Percentiles rank a stretch among this genome's conserved stretches.
Conservation (phyloP, 75 land plant genomes). For the Cryptomeria japonica region DNA sequence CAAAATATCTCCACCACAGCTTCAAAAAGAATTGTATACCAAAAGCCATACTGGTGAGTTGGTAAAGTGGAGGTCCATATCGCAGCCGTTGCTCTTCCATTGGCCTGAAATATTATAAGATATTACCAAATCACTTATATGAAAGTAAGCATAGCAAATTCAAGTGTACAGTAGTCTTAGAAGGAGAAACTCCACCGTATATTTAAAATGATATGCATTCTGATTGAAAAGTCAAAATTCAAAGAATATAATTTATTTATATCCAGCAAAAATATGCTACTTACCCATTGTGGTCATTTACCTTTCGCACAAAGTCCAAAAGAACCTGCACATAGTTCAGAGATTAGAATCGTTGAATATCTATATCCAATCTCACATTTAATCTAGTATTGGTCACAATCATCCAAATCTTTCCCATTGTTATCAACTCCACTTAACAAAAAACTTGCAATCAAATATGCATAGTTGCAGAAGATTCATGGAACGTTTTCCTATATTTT, state of each 20-base stretch:
- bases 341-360: background rate
- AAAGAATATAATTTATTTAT: background rate
- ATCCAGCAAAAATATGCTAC: background rate
- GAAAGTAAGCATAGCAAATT: background rate
- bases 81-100: conserved; percentile 98
- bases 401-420: background rate
- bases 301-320: conserved; percentile 86
- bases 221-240: background rate
- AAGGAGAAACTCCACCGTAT: background rate
- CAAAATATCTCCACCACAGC: conserved; percentile 67
- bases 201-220: background rate
- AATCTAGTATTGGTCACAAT: background rate
- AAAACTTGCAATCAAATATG: background rate
- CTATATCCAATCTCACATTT: background rate
- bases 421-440: background rate
- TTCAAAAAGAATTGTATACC: conserved; percentile 63
- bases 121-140: background rate
- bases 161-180: background rate
- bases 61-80: conserved; percentile 93
- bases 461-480: background rate
- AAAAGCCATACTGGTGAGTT: conserved; percentile 64
- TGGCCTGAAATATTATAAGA: conserved; percentile 57
- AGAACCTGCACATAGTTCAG: conserved; percentile 65
- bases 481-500: background rate
- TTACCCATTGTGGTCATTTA: conserved; percentile 98